Evolutionary conservation across 2,329 filamentous ascomycete species (phyloP).

Genomic region (Aspergillus hortae): DNA sequence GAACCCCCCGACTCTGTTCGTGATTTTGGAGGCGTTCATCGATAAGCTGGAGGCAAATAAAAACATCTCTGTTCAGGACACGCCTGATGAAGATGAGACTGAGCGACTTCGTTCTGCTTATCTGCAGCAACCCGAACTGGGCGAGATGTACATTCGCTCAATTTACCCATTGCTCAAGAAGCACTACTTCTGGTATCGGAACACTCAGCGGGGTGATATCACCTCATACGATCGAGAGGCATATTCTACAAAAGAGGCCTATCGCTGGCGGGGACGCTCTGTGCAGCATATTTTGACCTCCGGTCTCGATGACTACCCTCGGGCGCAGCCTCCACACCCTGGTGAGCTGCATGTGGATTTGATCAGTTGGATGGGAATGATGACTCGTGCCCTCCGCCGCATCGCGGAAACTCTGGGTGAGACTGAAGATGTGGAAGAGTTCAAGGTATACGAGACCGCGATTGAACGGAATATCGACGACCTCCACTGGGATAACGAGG

Average conservation of each 20-base stretch:
- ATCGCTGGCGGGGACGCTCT: conserved; percentile 90
- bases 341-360: conserved; percentile 94
- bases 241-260: conserved; percentile 85
- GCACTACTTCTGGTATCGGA: conserved; percentile 93
- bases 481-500: conserved; percentile 82
- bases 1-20: conserved; percentile 91
- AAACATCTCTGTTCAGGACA: conserved; percentile 21
- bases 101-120: conserved; percentile 60
- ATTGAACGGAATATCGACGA: conserved; percentile 86
- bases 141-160: conserved; percentile 66
- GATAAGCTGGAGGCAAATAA: conserved; percentile 63
- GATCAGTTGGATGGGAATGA: conserved; percentile 96
- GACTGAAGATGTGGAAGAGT: conserved; percentile 70
- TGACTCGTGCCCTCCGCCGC: conserved; percentile 79
- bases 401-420: conserved; percentile 74
- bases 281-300: conserved; percentile 85
- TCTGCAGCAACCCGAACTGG: conserved; percentile 64
- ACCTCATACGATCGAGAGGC: conserved; percentile 87
- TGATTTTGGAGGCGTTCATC: conserved; percentile 80
- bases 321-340: conserved; percentile 87
- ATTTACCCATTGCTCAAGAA: conserved; percentile 84
- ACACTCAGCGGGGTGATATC: conserved; percentile 84
- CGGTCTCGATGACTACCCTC: conserved; percentile 93
- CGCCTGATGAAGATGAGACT: conserved; percentile 24
- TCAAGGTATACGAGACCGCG: conserved; percentile 67